phyloP scores from a whole-genome alignment of 2,329 filamentous ascomycete genomes.

The Neurospora sp. region DNA sequence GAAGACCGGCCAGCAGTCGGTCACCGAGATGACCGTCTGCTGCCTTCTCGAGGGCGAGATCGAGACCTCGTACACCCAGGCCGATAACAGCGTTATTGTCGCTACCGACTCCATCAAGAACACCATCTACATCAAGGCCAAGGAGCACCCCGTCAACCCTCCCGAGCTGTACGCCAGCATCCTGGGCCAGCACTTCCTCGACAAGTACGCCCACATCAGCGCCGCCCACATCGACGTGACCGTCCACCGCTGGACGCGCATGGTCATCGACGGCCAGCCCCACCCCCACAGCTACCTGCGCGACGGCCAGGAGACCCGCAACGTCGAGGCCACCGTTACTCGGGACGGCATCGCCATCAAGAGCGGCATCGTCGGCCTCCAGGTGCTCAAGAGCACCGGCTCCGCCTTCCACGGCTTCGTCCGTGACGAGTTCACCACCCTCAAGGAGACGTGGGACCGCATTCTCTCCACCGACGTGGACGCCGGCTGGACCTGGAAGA shows the following conservation, averaged over 20 bases:
- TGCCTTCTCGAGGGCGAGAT: slow-evolving; percentile 90
- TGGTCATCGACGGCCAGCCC: slow-evolving; percentile 75
- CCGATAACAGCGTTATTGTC: slow-evolving; percentile 91
- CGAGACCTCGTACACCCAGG: slow-evolving; percentile 79
- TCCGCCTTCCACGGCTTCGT: slow-evolving; percentile 94
- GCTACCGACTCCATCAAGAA: slow-evolving; percentile 99
- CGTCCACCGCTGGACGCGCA: slow-evolving; percentile 85
- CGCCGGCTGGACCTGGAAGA: slow-evolving; percentile 75
- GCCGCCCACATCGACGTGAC: slow-evolving; percentile 71
- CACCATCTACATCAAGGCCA: slow-evolving; percentile 89
- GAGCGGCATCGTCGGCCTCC: slow-evolving; percentile 70
- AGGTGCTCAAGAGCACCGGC: slow-evolving; percentile 92
- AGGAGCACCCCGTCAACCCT: slow-evolving; percentile 83
- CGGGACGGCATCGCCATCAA: slow-evolving; percentile 65
- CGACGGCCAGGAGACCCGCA: slow-evolving; percentile 80
- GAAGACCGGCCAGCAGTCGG: slow-evolving; percentile 67
- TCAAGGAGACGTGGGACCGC: slow-evolving; percentile 86
- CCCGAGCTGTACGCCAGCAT: slow-evolving; percentile 86
- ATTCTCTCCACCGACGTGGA: slow-evolving; percentile 93
- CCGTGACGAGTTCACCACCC: slow-evolving; percentile 84
- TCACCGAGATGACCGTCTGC: slow-evolving; percentile 92
- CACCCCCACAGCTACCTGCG: slow-evolving; percentile 94
- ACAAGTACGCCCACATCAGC: slow-evolving; percentile 81
- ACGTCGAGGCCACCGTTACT: slow-evolving; percentile 63
- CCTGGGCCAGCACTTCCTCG: slow-evolving; percentile 79